Evolutionary conservation across 495 filamentous ascomycete genomes (phyloP), one percentile per base, ranked within the genome.

Genomic region (Melanomma pulvis-pyrius): DNA sequence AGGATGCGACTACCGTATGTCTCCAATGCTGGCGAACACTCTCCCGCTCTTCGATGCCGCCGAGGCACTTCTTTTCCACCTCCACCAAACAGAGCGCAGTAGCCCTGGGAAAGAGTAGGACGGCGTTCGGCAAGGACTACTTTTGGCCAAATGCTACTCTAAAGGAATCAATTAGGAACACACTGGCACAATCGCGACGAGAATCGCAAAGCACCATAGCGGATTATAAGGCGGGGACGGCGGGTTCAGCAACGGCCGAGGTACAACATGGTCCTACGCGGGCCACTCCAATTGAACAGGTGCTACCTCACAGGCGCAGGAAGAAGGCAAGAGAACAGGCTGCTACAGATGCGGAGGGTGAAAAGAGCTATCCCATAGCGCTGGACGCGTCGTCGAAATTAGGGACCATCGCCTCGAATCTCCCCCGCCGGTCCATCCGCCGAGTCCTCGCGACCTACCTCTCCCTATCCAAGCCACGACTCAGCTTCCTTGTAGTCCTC

Each of bases 391-490:
- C 93, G 8, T 88, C 91, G 24, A 83, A 86, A 61, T 82, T 97
- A 46, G 89, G 93, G 9, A 84, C 84, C 28, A 76, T 85, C 36
- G 92, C 93, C 6, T 86, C 89, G 28, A 77, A 81, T n/a, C 86
- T 89, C 30, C 84, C 87, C 1, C 76, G 83, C 49, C 71, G 79
- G 69, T 96, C 93, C 47, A 61, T 96, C 54, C 86, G 89, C 49
- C 90, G 92, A 63, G 83, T 84, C 41, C 68, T 94, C 55, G 90
- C 92, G n/a, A 87, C 92, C 36, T 92, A 90, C 73, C 88, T 98
- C 69, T 90, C 94, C 8, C 88, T 98, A 70, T 89, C 92, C 25
- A 98, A 98, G 78, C 94, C 94, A 5, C 92, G 96, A 47, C 86
- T 98, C 46, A 93, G 92, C 15, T 88, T 97, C 62, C 83, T 98